Percentiles rank a stretch among this genome's conserved stretches.
Evolutionary conservation across 2,329 filamentous ascomycete species (phyloP).

Genomic region (Leptographium lundbergii): DNA sequence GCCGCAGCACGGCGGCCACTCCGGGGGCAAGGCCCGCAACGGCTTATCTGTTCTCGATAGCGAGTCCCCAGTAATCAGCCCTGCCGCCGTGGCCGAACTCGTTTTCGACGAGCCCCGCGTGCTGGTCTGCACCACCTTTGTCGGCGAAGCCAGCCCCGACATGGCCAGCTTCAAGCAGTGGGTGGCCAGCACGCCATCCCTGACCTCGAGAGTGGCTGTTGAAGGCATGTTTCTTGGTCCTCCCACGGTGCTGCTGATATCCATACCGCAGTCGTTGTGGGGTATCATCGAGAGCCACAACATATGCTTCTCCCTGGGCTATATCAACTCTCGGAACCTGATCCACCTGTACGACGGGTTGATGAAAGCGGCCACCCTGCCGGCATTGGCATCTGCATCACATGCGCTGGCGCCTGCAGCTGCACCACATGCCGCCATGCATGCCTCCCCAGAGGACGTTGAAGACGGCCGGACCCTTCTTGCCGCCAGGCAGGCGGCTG

Average conservation of each 20-base stretch:
- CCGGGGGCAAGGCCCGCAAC: slow-evolving; percentile 12
- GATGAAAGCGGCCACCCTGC: slow-evolving; percentile 28
- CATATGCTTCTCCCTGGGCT: slow-evolving; percentile 52
- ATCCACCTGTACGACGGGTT: slow-evolving; percentile 49
- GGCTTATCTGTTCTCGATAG: slow-evolving; percentile 4
- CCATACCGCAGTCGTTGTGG: slow-evolving; percentile 52
- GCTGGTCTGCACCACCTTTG: slow-evolving; percentile 55
- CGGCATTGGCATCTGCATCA: slow-evolving; percentile 11
- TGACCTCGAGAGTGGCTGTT: slow-evolving; percentile 46
- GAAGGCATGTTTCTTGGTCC: slow-evolving; percentile 58
- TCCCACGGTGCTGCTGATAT: slow-evolving; percentile 53
- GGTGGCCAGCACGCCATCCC: slow-evolving; percentile 45
- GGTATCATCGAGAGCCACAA: slow-evolving; percentile 53
- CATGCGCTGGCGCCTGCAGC: background rate
- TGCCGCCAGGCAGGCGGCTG: slow-evolving; percentile 35
- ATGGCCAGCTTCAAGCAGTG: slow-evolving; percentile 55
- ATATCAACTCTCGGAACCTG: slow-evolving; percentile 56
- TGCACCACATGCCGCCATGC: slow-evolving; percentile 11
- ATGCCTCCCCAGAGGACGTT: slow-evolving; percentile 35
- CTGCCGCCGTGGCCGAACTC: slow-evolving; percentile 37
- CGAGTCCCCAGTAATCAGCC: slow-evolving; percentile 32
- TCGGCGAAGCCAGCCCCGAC: slow-evolving; percentile 51
- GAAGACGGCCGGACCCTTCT: slow-evolving; percentile 46
- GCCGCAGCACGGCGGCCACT: background rate
- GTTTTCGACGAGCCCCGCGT: slow-evolving; percentile 50